Conservation (phyloP, 2,329 filamentous ascomycete genomes). For the Sporothrix variecibatus region DNA sequence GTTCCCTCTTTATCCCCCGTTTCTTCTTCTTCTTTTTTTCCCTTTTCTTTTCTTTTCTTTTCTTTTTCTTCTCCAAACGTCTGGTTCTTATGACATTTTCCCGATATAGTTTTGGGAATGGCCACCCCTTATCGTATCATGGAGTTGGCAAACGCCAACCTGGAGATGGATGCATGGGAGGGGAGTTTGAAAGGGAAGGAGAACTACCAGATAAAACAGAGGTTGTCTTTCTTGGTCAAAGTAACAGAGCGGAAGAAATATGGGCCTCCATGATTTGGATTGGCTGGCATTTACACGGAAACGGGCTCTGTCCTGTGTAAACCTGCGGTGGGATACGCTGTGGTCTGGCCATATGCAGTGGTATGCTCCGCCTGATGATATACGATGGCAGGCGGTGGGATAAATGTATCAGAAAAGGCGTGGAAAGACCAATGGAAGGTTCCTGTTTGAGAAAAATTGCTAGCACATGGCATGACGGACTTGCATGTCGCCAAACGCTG, state of each 20-base stretch:
- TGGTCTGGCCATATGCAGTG: conserved; percentile 12
- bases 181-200: background rate
- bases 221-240: background rate
- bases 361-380: background rate
- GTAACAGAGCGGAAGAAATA: background rate
- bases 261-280: background rate
- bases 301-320: conserved; percentile 2
- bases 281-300: conserved; percentile 12
- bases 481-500: conserved; percentile 12
- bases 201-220: background rate
- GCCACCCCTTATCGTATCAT: conserved; percentile 23
- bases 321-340: conserved; percentile 2
- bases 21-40: too few relatives aligned
- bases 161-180: conserved; percentile 14
- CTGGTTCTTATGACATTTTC: background rate
- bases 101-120: background rate
- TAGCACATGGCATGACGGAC: conserved; percentile 20
- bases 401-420: conserved; percentile 3
- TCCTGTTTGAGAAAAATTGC: conserved; percentile 13
- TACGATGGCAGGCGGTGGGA: background rate
- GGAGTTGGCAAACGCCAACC: conserved; percentile 26
- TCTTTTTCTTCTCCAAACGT: background rate
- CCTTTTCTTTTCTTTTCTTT: background rate
- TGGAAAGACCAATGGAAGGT: conserved; percentile 16
- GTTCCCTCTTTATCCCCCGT: background rate